Evolutionary conservation across 768 basidiomycete species (phyloP).

Genomic region (Kwoniella dendrophila): DNA sequence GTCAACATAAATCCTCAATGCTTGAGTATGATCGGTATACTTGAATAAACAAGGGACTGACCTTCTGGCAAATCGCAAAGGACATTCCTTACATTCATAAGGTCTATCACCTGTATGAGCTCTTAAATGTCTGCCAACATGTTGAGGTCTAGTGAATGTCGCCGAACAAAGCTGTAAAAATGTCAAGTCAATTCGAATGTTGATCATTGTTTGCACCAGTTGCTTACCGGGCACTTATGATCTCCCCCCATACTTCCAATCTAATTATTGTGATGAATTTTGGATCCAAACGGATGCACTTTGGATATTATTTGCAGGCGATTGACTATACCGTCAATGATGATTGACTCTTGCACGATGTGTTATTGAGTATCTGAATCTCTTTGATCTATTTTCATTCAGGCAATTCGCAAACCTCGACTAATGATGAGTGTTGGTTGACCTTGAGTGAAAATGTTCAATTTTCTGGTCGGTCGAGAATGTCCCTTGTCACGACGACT

Average conservation of each 20-base stretch:
- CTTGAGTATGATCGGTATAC: background rate
- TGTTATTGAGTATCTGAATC: too few relatives aligned
- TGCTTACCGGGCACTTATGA: slow-evolving; percentile 24
- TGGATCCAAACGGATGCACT: background rate
- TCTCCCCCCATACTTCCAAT: slow-evolving; percentile 22
- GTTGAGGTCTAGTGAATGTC: slow-evolving; percentile 55
- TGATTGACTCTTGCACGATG: too few relatives aligned
- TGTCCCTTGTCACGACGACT: too few relatives aligned
- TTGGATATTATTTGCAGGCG: background rate
- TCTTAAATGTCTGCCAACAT: slow-evolving; percentile 54
- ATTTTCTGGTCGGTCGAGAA: too few relatives aligned
- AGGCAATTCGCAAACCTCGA: too few relatives aligned
- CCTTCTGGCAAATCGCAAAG: slow-evolving; percentile 50
- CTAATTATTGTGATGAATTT: too few relatives aligned
- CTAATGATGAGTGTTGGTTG: too few relatives aligned
- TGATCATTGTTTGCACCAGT: background rate
- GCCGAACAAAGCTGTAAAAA: slow-evolving; percentile 48
- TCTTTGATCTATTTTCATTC: too few relatives aligned
- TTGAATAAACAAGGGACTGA: slow-evolving; percentile 15
- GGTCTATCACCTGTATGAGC: slow-evolving; percentile 55
- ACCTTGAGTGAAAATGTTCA: too few relatives aligned
- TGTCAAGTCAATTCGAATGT: background rate
- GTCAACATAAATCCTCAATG: background rate
- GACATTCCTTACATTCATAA: slow-evolving; percentile 53
- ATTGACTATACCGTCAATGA: background rate